phyloP scores from a whole-genome alignment of 306 rosid genomes.

The Sicyos baderoa region DNA sequence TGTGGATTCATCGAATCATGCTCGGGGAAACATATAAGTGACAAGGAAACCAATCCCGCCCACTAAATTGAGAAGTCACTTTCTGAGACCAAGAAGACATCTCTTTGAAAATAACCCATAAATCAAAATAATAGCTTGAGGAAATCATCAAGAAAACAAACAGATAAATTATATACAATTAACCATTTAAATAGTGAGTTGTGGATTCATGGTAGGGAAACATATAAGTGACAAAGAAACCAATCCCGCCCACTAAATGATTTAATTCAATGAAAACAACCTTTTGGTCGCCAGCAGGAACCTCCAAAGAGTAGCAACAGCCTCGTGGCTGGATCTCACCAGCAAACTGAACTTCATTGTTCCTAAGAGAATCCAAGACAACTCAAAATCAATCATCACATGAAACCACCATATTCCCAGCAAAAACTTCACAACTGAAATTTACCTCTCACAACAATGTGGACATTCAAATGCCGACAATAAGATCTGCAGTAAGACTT shows the following conservation, averaged over 20 bases:
- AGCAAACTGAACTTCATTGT: constrained; percentile 95
- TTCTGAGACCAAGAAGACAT: not conserved
- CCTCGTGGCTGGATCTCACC: constrained; percentile 91
- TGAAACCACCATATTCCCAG: not conserved
- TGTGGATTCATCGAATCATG: not conserved
- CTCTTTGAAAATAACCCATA: not conserved
- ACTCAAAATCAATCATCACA: constrained; percentile 13
- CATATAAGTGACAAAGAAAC: not conserved
- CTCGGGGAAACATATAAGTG: not conserved
- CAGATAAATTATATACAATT: not conserved
- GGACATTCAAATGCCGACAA: constrained; percentile 87
- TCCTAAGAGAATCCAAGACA: constrained; percentile 36
- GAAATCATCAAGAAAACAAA: not conserved
- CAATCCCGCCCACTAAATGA: not conserved
- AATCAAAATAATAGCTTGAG: not conserved
- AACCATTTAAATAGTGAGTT: not conserved
- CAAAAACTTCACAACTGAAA: not conserved
- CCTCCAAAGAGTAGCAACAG: constrained; percentile 55
- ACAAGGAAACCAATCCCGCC: no score
- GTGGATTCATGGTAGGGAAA: not conserved
- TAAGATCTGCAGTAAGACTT: constrained; percentile 46
- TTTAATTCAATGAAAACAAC: constrained; percentile 28
- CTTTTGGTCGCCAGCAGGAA: constrained; percentile 57
- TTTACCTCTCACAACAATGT: constrained; percentile 86
- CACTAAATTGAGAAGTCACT: not conserved